A percentile compares a stretch with the other conserved stretches of the same genome.
phyloP scores from a whole-genome alignment of 1,284 basidiomycete genomes.

The Ceratobasidium sp. region DNA sequence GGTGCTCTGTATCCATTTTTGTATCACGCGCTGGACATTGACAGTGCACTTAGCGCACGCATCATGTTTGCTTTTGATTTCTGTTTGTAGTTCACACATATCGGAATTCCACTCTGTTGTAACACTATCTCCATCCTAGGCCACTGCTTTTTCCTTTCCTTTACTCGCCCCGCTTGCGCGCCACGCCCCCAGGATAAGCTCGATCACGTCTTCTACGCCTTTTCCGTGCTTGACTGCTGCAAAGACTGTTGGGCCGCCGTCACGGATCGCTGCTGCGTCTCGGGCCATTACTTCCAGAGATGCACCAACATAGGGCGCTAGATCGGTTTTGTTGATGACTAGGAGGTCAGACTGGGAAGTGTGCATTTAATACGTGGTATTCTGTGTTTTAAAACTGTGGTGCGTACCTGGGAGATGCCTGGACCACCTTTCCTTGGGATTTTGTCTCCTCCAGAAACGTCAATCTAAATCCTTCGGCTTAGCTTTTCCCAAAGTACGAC shows the following conservation, averaged over 20 bases:
- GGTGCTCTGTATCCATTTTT: neutral
- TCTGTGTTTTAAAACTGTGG: neutral
- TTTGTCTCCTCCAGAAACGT: slow-evolving; percentile 90
- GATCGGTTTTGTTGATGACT: slow-evolving; percentile 96
- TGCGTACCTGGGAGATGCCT: slow-evolving; percentile 75
- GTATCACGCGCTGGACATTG: neutral
- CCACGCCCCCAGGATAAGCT: slow-evolving; percentile 89
- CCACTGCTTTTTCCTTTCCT: slow-evolving; percentile 24
- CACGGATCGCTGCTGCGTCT: slow-evolving; percentile 93
- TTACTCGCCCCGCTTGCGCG: slow-evolving; percentile 59
- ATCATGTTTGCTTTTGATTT: neutral
- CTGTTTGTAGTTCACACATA: slow-evolving; percentile 15
- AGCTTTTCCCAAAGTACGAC: neutral
- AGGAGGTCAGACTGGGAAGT: slow-evolving; percentile 85
- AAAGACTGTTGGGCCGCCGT: slow-evolving; percentile 93
- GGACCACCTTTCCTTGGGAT: slow-evolving; percentile 98
- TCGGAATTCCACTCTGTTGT: slow-evolving; percentile 23
- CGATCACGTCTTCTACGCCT: slow-evolving; percentile 85
- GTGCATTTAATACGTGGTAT: neutral
- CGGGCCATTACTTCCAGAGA: slow-evolving; percentile 95
- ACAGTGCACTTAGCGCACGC: neutral
- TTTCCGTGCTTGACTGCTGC: slow-evolving; percentile 83
- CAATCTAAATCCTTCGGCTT: slow-evolving; percentile 55
- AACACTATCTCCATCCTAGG: neutral
- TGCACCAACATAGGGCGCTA: slow-evolving; percentile 92